A percentile compares a stretch with the other conserved stretches of the same genome.
Evolutionary conservation across 2,329 filamentous ascomycete genomes (phyloP).

Genomic region (Fusarium praegraminearum): DNA sequence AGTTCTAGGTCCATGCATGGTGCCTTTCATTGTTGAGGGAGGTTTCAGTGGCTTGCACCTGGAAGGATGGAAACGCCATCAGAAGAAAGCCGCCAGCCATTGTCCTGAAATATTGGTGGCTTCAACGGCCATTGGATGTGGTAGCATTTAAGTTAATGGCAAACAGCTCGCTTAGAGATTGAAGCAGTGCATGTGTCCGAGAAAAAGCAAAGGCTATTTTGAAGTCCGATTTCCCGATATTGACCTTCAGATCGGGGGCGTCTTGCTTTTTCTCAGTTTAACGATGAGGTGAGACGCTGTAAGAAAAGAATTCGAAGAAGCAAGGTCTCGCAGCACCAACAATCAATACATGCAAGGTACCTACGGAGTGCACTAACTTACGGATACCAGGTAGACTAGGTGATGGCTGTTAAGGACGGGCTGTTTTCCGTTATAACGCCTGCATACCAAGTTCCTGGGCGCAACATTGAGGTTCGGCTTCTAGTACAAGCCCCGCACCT

Average conservation of each 20-base stretch:
- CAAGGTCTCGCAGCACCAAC: slow-evolving; percentile 19
- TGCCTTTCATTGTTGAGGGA: background rate
- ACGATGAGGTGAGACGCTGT: slow-evolving; percentile 28
- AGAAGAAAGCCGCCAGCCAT: slow-evolving; percentile 13
- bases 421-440: slow-evolving; percentile 10
- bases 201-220: background rate
- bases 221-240: slow-evolving; percentile 1
- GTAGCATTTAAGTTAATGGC: background rate
- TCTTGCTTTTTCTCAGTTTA: background rate
- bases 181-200: background rate
- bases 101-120: slow-evolving; percentile 6
- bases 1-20: slow-evolving; percentile 1
- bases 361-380: background rate
- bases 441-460: slow-evolving; percentile 25
- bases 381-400: background rate
- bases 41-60: slow-evolving; percentile 15
- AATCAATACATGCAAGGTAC: background rate
- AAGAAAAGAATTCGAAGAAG: slow-evolving; percentile 1
- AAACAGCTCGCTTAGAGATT: background rate
- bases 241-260: slow-evolving; percentile 13
- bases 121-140: slow-evolving; percentile 5
- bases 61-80: slow-evolving; percentile 11
- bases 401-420: background rate
- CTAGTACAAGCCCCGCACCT: slow-evolving; percentile 28
- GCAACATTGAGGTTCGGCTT: slow-evolving; percentile 42